A percentile compares a stretch with the other conserved stretches of the same genome.
Conservation (phyloP, 2,329 filamentous ascomycete species). For the Tolypocladium pustulatum region DNA sequence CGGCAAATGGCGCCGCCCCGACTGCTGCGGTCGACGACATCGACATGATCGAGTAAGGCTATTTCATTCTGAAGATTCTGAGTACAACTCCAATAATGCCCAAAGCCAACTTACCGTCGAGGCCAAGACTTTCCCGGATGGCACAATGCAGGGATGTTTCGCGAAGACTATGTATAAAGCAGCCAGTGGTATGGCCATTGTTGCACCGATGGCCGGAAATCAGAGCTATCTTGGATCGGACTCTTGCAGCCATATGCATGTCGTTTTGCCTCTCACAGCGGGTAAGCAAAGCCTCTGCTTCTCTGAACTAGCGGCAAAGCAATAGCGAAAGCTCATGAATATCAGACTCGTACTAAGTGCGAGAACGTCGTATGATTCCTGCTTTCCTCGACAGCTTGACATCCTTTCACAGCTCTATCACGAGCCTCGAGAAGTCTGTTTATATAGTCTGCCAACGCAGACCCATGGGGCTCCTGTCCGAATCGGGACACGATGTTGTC, state of each 20-base stretch:
- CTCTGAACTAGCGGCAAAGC: background rate
- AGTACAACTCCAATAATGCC: background rate
- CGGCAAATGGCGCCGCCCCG: constrained; percentile 14
- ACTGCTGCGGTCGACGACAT: constrained; percentile 41
- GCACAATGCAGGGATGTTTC: background rate
- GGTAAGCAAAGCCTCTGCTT: background rate
- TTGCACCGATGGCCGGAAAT: background rate
- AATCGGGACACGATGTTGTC: background rate
- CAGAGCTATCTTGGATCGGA: too few relatives aligned
- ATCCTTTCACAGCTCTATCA: background rate
- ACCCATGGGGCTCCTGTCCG: background rate
- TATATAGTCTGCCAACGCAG: too few relatives aligned
- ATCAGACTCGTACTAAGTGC: background rate
- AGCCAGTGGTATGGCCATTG: background rate
- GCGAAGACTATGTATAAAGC: background rate
- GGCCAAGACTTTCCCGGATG: background rate
- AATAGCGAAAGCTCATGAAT: background rate
- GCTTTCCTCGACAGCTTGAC: background rate
- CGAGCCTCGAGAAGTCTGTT: background rate
- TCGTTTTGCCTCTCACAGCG: background rate
- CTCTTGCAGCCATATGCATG: background rate
- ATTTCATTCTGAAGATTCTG: background rate
- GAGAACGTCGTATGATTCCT: background rate
- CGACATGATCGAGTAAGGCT: constrained; percentile 56
- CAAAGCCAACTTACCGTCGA: background rate